Evolutionary conservation across 257 asterid genomes (phyloP).

Genomic region (Linaria vulgaris): DNA sequence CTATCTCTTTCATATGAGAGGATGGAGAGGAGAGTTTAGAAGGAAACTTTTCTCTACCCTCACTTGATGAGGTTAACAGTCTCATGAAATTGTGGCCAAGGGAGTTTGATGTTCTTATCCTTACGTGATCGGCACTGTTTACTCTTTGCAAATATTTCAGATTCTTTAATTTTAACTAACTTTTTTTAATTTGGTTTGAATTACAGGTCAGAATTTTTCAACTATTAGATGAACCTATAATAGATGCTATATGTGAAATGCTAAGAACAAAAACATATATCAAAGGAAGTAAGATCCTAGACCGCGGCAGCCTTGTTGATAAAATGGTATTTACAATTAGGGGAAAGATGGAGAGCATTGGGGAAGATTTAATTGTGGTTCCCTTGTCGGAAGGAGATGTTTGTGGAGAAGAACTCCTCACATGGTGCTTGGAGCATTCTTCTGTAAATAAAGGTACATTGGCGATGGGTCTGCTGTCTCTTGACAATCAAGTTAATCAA

Average conservation of each 20-base stretch:
- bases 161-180: background rate
- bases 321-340: conserved; percentile 90
- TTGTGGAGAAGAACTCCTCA: conserved; percentile 96
- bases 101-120: background rate
- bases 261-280: conserved; percentile 81
- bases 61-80: too few species aligned
- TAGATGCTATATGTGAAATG: conserved; percentile 86
- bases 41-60: too few species aligned
- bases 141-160: background rate
- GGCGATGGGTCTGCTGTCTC: background rate
- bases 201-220: conserved; percentile 77
- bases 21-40: too few species aligned
- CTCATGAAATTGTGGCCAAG: background rate
- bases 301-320: conserved; percentile 68
- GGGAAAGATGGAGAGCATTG: conserved; percentile 75
- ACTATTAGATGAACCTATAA: conserved; percentile 70
- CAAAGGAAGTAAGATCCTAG: conserved; percentile 62
- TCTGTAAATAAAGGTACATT: conserved; percentile 64
- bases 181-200: conserved; percentile 5
- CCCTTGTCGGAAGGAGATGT: conserved; percentile 74
- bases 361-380: conserved; percentile 60
- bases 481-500: background rate
- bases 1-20: too few species aligned
- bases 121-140: background rate
- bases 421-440: conserved; percentile 96